These are phyloP conservation scores for Hemisphaericaspora xylofermentans DNA, from an alignment of 1,139 yeast species.

Conservation along the genomic window DNA sequence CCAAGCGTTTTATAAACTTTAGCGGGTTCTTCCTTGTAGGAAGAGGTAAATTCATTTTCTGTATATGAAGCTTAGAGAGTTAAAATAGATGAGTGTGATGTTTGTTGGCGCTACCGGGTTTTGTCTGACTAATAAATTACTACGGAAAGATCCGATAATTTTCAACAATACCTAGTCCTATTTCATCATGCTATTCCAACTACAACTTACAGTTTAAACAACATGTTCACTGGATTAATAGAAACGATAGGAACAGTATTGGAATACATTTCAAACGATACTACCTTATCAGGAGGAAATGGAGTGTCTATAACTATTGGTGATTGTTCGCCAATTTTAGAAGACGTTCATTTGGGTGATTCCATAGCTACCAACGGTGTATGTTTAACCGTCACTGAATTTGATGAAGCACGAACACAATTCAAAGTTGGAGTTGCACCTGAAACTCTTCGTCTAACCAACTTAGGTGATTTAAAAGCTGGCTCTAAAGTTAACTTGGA, in stretches of 20 bases:
- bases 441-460: slow-evolving; percentile 83
- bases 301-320: slow-evolving; percentile 73
- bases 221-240: slow-evolving; percentile 93
- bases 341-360: slow-evolving; percentile 88
- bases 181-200: too few species aligned
- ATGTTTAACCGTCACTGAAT: slow-evolving; percentile 92
- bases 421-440: slow-evolving; percentile 94
- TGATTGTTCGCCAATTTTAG: slow-evolving; percentile 62
- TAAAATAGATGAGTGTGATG: too few species aligned
- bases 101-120: too few species aligned
- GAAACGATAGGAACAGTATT: slow-evolving; percentile 73
- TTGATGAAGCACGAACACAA: slow-evolving; percentile 42
- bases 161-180: too few species aligned
- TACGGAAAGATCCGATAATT: too few species aligned
- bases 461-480: slow-evolving; percentile 56
- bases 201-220: not conserved
- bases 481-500: slow-evolving; percentile 81
- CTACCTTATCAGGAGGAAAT: slow-evolving; percentile 64
- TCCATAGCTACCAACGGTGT: slow-evolving; percentile 89
- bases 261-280: slow-evolving; percentile 51
- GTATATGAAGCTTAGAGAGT: too few species aligned
- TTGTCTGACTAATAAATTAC: too few species aligned
- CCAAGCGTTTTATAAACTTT: too few species aligned
- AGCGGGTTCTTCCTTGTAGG: too few species aligned
- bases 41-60: too few species aligned